phyloP scores from a whole-genome alignment of 345 rosid genomes.

The Euphorbia pulcherrima region DNA sequence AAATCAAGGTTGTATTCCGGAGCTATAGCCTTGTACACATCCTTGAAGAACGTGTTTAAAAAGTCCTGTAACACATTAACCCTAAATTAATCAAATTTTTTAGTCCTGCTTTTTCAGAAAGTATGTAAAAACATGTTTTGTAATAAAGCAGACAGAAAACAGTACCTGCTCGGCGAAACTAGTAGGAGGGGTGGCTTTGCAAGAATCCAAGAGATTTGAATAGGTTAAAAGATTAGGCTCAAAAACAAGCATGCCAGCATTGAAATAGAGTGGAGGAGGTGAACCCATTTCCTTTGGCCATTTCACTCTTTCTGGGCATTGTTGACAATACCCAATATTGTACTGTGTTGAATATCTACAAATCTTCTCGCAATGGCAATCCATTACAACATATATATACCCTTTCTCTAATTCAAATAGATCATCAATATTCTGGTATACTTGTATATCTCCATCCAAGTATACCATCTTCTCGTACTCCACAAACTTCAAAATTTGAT shows the following conservation, averaged over 20 bases:
- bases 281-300: conserved; percentile 71
- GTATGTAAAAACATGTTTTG: too few relatives aligned
- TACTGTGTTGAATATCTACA: conserved; percentile 63
- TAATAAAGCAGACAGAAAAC: too few relatives aligned
- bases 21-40: conserved; percentile 67
- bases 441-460: conserved; percentile 83
- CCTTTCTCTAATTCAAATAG: conserved; percentile 59
- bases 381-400: conserved; percentile 68
- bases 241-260: conserved; percentile 76
- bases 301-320: conserved; percentile 53
- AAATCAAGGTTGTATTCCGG: conserved; percentile 59
- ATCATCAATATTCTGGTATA: conserved; percentile 64
- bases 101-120: too few relatives aligned
- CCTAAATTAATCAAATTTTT: too few relatives aligned
- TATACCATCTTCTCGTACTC: conserved; percentile 74
- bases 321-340: conserved; percentile 71
- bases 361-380: conserved; percentile 73
- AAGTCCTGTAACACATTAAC: conserved; percentile 44
- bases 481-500: conserved; percentile 42
- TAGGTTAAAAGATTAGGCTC: conserved; percentile 57
- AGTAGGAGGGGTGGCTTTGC: conserved; percentile 54
- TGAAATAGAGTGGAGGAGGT: conserved; percentile 65
- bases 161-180: conserved; percentile 73
- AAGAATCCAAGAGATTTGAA: conserved; percentile 41
- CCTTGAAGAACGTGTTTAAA: conserved; percentile 71